These are phyloP conservation scores for Primulina tabacum DNA, from an alignment of 257 asterid genomes.

Conservation along the genomic window DNA sequence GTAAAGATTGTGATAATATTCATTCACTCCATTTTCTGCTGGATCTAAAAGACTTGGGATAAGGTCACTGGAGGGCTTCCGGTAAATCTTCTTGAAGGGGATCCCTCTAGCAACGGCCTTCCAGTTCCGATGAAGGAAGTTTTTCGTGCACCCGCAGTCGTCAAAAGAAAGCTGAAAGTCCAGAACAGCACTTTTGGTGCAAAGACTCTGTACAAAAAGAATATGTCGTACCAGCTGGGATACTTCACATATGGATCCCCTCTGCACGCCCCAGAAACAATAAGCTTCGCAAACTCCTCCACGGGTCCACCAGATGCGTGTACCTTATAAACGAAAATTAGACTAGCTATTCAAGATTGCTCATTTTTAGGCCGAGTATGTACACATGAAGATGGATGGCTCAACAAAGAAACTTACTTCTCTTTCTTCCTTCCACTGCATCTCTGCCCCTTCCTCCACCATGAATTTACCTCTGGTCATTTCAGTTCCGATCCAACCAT, in stretches of 20 bases:
- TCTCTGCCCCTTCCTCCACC: slow-evolving; percentile 93
- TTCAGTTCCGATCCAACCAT: slow-evolving; percentile 89
- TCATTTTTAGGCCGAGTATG: too few species aligned
- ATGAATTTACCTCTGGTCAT: slow-evolving; percentile 66
- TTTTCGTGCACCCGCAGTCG: slow-evolving; percentile 43
- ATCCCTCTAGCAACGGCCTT: slow-evolving; percentile 49
- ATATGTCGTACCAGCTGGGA: slow-evolving; percentile 82
- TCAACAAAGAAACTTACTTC: slow-evolving; percentile 42
- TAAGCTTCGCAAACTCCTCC: slow-evolving; percentile 76
- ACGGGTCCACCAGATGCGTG: slow-evolving; percentile 67
- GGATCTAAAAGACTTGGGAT: slow-evolving; percentile 30
- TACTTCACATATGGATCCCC: slow-evolving; percentile 77
- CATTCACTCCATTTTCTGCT: slow-evolving; percentile 38
- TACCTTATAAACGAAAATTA: slow-evolving; percentile 34
- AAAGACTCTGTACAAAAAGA: slow-evolving; percentile 73
- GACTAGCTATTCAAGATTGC: background rate
- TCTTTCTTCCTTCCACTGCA: slow-evolving; percentile 98
- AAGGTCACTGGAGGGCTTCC: slow-evolving; percentile 25
- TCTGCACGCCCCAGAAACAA: slow-evolving; percentile 74
- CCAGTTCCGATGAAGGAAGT: slow-evolving; percentile 80
- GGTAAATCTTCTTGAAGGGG: slow-evolving; percentile 28
- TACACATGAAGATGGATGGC: background rate
- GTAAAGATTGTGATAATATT: background rate
- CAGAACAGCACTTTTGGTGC: slow-evolving; percentile 75
- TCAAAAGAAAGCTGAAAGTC: slow-evolving; percentile 61